A percentile compares a stretch with the other conserved stretches of the same genome.
Conservation (phyloP, 1,139 yeast genomes). For the Lodderomyces pseudojiufengensis region DNA sequence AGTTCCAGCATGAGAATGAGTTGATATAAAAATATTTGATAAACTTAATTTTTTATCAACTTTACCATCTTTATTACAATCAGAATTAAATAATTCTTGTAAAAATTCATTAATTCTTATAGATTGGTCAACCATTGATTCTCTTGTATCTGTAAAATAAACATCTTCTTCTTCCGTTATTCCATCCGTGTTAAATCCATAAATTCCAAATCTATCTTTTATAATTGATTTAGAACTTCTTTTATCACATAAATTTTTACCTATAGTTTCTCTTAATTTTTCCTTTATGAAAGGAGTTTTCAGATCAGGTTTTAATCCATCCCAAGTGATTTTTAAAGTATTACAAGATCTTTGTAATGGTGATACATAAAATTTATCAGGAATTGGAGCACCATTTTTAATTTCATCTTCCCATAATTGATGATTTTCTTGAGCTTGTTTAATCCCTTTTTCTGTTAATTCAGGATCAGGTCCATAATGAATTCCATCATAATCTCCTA, state of each 20-base stretch:
- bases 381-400: conserved; percentile 50
- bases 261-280: conserved; percentile 62
- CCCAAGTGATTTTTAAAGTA: conserved; percentile 62
- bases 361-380: conserved; percentile 54
- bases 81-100: conserved; percentile 46
- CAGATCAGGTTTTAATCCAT: conserved; percentile 17
- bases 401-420: conserved; percentile 47
- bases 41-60: conserved; percentile 21
- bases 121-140: conserved; percentile 42
- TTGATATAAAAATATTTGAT: conserved; percentile 38
- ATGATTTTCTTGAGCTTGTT: conserved; percentile 45
- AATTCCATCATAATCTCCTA: conserved; percentile 51
- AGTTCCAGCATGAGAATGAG: conserved; percentile 65
- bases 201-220: conserved; percentile 21
- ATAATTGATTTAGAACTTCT: conserved; percentile 38
- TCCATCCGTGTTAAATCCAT: conserved; percentile 39
- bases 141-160: conserved; percentile 36
- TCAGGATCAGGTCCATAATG: conserved; percentile 68
- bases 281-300: conserved; percentile 44
- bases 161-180: conserved; percentile 49
- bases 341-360: conserved; percentile 66
- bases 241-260: conserved; percentile 65
- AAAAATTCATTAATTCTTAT: conserved; percentile 48
- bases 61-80: conserved; percentile 23
- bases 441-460: conserved; percentile 55